Conservation (phyloP, 805 yeast species). For the Pichia gijzeniarum region DNA sequence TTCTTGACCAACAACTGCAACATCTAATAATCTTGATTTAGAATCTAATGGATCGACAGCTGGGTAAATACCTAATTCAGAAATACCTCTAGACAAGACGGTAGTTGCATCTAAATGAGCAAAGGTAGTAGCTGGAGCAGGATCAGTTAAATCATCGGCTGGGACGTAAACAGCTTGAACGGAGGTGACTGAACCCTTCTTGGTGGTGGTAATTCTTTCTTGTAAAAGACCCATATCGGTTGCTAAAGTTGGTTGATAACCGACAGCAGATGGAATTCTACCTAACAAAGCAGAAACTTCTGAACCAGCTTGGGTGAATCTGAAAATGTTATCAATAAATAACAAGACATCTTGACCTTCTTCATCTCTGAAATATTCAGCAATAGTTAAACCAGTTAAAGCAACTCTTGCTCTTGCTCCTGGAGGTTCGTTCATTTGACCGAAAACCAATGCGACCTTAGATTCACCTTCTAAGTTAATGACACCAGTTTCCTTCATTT, state of each 20-base stretch:
- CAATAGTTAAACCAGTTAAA: constrained; percentile 98
- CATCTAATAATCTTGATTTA: constrained; percentile 97
- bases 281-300: constrained; percentile 99
- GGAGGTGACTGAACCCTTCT: constrained; percentile 99
- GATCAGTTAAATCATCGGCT: constrained; percentile 99
- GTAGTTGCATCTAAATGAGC: constrained; percentile 99
- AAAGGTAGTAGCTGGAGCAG: constrained; percentile 99
- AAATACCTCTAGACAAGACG: constrained; percentile 98
- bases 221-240: constrained; percentile 99
- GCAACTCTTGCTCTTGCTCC: constrained; percentile 99
- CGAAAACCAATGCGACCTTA: constrained; percentile 98
- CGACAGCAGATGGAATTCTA: constrained; percentile 99
- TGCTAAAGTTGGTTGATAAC: constrained; percentile 99
- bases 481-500: constrained; percentile 99
- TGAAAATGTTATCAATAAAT: constrained; percentile 99
- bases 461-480: constrained; percentile 99
- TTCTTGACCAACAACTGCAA: constrained; percentile 95
- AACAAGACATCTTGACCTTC: constrained; percentile 99
- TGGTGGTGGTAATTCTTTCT: constrained; percentile 99
- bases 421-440: constrained; percentile 99
- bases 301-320: constrained; percentile 99
- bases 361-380: constrained; percentile 99
- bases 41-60: constrained; percentile 99
- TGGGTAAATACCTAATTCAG: constrained; percentile 99
- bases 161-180: constrained; percentile 99